A percentile compares a stretch with the other conserved stretches of the same genome.
These are phyloP conservation scores for Malus hybrid DNA, from an alignment of 331 rosid species.

Conservation along the genomic window DNA sequence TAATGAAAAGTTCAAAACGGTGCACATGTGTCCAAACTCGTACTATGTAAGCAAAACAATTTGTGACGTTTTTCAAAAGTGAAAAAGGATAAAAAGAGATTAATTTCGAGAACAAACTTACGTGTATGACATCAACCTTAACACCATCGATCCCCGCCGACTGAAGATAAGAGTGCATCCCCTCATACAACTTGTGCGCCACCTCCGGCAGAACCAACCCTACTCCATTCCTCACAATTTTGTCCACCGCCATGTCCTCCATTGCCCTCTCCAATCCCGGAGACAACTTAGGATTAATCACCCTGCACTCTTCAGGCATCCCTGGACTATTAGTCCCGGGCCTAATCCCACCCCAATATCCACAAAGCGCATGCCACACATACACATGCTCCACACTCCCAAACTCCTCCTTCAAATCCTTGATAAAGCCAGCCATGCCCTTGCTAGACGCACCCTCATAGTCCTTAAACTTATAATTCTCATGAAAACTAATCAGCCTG, in stretches of 20 bases:
- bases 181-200: conserved; percentile 38
- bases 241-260: conserved; percentile 57
- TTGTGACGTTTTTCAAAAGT: too few species aligned
- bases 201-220: conserved; percentile 57
- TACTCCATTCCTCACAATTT: conserved; percentile 40
- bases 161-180: conserved; percentile 49
- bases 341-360: conserved; percentile 82
- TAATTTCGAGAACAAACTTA: too few species aligned
- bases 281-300: conserved; percentile 38
- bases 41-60: too few species aligned
- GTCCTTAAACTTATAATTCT: conserved; percentile 52
- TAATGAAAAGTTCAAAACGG: too few species aligned
- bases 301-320: conserved; percentile 35
- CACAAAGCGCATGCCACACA: conserved; percentile 75
- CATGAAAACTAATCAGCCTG: conserved; percentile 44
- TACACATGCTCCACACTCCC: conserved; percentile 50
- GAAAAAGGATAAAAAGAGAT: too few species aligned
- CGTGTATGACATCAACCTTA: conserved; percentile 59
- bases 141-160: conserved; percentile 70
- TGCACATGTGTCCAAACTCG: too few species aligned
- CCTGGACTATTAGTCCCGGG: conserved; percentile 21
- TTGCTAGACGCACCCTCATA: conserved; percentile 10
- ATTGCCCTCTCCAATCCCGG: conserved; percentile 38
- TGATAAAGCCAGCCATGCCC: conserved; percentile 54
- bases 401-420: conserved; percentile 53